Evolutionary conservation across 352 stramenopile species (phyloP).

Genomic region (Peronospora destructor): DNA sequence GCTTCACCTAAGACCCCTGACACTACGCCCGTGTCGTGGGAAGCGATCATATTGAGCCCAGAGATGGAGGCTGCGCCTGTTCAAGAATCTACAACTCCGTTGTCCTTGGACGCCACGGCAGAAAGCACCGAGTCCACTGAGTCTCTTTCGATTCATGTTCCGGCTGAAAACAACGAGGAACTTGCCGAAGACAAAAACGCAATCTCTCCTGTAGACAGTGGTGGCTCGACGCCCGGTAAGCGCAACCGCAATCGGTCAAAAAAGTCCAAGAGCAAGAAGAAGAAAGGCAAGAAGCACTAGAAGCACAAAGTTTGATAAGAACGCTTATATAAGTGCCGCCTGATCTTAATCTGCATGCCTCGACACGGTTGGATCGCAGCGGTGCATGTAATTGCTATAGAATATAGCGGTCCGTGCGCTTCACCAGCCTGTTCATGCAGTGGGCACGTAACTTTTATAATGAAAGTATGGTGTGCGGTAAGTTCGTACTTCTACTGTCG

Average conservation of each 20-base stretch:
- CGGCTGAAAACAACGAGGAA: constrained; percentile 19
- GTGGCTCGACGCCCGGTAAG: constrained; percentile 13
- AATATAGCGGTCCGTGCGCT: constrained; percentile 13
- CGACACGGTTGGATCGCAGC: not conserved
- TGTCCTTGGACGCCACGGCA: constrained; percentile 14
- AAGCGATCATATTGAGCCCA: constrained; percentile 21
- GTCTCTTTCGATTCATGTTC: constrained; percentile 16
- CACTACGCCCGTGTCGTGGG: constrained; percentile 11
- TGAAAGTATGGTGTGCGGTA: constrained; percentile 10
- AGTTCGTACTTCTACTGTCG: constrained; percentile 1
- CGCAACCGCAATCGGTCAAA: constrained; percentile 31
- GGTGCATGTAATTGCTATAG: constrained; percentile 24
- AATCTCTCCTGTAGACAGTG: constrained; percentile 22
- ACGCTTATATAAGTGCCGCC: constrained; percentile 5
- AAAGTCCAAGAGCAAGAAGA: constrained; percentile 61
- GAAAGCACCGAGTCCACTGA: constrained; percentile 12
- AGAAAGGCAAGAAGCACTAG: constrained; percentile 45
- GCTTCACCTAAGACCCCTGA: constrained; percentile 17
- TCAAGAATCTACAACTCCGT: constrained; percentile 10
- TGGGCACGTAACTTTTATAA: constrained; percentile 15
- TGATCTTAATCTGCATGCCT: constrained; percentile 7
- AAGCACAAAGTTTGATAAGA: constrained; percentile 23
- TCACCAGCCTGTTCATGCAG: constrained; percentile 3
- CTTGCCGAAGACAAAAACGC: constrained; percentile 16
- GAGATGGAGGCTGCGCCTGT: constrained; percentile 7